A percentile compares a stretch with the other conserved stretches of the same genome.
Evolutionary conservation across 1,284 basidiomycete genomes (phyloP).

Genomic region (Tetrapyrgos nigripes): DNA sequence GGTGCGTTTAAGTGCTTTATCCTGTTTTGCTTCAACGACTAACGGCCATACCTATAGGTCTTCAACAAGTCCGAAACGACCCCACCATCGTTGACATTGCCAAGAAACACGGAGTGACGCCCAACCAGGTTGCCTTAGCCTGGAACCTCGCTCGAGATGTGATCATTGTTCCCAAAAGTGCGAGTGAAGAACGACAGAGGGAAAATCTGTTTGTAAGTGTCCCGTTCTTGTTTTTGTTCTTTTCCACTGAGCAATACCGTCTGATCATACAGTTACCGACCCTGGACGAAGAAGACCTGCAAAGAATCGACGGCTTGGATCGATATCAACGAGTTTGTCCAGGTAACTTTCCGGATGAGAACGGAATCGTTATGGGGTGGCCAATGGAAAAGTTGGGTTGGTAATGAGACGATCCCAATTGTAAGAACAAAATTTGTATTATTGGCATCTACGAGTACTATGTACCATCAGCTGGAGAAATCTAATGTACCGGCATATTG

Average conservation of each 20-base stretch:
- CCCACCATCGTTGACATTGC: constrained; percentile 46
- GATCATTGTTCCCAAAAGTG: constrained; percentile 47
- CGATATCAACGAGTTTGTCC: constrained; percentile 37
- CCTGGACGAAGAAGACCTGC: constrained; percentile 38
- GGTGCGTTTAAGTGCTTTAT: constrained; percentile 36
- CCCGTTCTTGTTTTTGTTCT: neutral
- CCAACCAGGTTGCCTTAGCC: constrained; percentile 49
- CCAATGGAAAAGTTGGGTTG: constrained; percentile 41
- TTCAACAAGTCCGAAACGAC: constrained; percentile 40
- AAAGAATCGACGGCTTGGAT: constrained; percentile 39
- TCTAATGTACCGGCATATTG: too few relatives aligned
- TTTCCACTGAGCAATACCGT: neutral
- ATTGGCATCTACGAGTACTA: too few relatives aligned
- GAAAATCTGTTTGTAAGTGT: constrained; percentile 46
- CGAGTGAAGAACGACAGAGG: constrained; percentile 45
- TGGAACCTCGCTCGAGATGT: constrained; percentile 54
- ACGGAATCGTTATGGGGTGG: constrained; percentile 40
- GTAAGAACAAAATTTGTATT: too few relatives aligned
- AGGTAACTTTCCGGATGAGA: constrained; percentile 33
- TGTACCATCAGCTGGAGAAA: too few relatives aligned
- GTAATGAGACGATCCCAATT: constrained; percentile 19
- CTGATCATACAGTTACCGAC: constrained; percentile 30
- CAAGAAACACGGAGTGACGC: constrained; percentile 44
- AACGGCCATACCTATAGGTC: too few relatives aligned
- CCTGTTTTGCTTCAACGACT: too few relatives aligned